Evolutionary conservation across 805 yeast genomes (phyloP).

Genomic region (Candida coleopterorum): DNA sequence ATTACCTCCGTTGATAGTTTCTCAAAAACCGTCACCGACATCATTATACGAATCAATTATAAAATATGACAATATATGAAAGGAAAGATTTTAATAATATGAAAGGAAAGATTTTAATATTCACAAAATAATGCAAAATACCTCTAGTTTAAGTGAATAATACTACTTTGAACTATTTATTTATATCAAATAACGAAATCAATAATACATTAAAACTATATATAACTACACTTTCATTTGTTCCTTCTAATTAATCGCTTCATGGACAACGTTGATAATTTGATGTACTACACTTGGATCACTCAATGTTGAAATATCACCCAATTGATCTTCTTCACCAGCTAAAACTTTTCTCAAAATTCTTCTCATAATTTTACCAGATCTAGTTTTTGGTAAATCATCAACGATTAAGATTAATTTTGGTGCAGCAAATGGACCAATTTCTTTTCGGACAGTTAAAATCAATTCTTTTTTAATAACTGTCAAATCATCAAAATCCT

Average conservation of each 20-base stretch:
- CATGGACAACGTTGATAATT: slow-evolving; percentile 59
- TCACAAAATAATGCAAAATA: no score
- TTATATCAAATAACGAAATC: neutral
- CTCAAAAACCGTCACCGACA: slow-evolving; percentile 67
- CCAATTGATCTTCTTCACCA: slow-evolving; percentile 88
- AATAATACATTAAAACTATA: neutral
- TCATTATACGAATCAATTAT: slow-evolving; percentile 43
- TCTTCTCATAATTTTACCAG: slow-evolving; percentile 98
- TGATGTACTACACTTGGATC: slow-evolving; percentile 81
- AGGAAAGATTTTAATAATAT: no score
- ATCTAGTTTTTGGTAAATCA: slow-evolving; percentile 96
- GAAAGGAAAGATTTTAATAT: no score
- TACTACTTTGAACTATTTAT: no score
- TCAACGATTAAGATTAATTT: slow-evolving; percentile 76
- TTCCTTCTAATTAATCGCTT: slow-evolving; percentile 11
- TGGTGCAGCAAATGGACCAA: slow-evolving; percentile 96
- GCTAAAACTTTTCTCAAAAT: slow-evolving; percentile 88
- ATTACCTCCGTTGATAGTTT: slow-evolving; percentile 56
- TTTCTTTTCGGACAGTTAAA: slow-evolving; percentile 84
- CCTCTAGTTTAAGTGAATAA: no score
- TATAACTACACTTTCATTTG: no score
- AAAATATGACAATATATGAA: slow-evolving; percentile 4
- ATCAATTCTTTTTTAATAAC: slow-evolving; percentile 69
- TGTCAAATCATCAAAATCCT: slow-evolving; percentile 42
- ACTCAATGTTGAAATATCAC: slow-evolving; percentile 85